These are phyloP conservation scores for Cryphonectria nitschkei DNA, from an alignment of 2,329 filamentous ascomycete genomes.

Conservation along the genomic window DNA sequence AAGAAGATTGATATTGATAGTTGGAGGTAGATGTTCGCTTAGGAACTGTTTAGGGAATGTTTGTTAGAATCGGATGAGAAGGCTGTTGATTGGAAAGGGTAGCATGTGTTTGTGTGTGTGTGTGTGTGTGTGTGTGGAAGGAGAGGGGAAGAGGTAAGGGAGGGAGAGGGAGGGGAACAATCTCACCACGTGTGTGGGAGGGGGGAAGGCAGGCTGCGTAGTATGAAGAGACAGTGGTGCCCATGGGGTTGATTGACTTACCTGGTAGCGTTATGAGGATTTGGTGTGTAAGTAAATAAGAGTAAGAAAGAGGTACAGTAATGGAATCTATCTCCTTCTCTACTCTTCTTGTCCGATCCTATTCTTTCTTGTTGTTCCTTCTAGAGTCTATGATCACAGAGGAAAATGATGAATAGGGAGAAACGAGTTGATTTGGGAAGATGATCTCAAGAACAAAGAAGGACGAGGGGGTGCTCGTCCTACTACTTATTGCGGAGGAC, in stretches of 20 bases:
- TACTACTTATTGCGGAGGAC: background rate
- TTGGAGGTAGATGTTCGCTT: background rate
- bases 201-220: background rate
- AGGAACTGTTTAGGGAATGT: background rate
- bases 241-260: background rate
- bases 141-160: background rate
- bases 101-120: background rate
- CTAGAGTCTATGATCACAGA: background rate
- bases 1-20: background rate
- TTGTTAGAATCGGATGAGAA: background rate
- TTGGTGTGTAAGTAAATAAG: background rate
- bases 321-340: background rate
- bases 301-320: background rate
- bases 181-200: background rate
- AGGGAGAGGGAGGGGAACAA: background rate
- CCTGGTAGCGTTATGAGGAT: background rate
- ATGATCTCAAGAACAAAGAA: background rate
- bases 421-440: background rate
- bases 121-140: background rate
- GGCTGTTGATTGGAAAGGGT: background rate
- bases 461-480: background rate
- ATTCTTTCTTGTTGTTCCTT: background rate
- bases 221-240: background rate
- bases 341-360: background rate
- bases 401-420: background rate